Conservation (phyloP, 2,329 filamentous ascomycete genomes). For the Talaromyces atroroseus region DNA sequence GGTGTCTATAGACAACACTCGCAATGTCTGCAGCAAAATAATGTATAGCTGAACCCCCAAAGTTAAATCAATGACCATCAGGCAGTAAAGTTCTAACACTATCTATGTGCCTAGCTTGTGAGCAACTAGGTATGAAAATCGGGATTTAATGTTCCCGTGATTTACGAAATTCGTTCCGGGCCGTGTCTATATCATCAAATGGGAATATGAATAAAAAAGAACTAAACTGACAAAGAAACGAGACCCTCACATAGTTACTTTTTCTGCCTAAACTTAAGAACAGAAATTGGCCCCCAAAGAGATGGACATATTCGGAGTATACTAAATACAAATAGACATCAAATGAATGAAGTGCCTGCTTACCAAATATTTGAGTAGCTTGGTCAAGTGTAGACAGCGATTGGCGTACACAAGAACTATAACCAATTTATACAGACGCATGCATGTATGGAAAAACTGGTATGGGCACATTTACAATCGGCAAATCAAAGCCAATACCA, state of each 20-base stretch:
- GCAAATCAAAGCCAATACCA: background rate
- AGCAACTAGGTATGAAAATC: background rate
- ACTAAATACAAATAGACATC: background rate
- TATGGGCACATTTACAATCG: no score
- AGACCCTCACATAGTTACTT: no score
- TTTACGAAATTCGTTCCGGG: background rate
- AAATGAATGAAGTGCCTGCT: background rate
- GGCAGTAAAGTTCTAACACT: background rate
- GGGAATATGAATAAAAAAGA: no score
- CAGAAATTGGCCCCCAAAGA: background rate
- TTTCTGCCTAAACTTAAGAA: no score
- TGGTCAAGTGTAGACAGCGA: background rate
- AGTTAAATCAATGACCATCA: no score
- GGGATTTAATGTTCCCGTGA: background rate
- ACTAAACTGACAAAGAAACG: background rate
- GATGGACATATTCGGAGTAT: background rate
- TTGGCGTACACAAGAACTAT: background rate
- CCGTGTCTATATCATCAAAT: background rate
- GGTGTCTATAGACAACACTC: no score
- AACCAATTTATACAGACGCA: background rate
- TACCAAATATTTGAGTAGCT: background rate
- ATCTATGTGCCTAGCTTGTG: background rate
- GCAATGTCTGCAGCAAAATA: no score
- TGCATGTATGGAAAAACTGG: background rate
- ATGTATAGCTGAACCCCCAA: no score